A percentile compares a stretch with the other conserved stretches of the same genome.
Evolutionary conservation across 768 basidiomycete species (phyloP).

Genomic region (Xanthoconium stramineum): DNA sequence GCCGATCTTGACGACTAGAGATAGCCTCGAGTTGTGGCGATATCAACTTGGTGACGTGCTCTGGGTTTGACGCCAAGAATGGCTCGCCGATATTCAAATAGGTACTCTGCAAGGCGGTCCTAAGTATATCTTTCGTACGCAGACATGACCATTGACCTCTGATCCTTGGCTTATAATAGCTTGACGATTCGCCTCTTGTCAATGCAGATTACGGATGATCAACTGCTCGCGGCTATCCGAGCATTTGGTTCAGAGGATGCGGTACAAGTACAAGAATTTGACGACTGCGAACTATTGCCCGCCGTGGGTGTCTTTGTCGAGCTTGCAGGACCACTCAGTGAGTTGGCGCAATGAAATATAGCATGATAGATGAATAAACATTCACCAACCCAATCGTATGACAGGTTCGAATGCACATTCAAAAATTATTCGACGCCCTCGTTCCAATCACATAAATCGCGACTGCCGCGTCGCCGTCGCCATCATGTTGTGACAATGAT

Average conservation of each 20-base stretch:
- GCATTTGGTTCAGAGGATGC: neutral
- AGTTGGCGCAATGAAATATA: neutral
- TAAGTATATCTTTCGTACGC: constrained; percentile 2
- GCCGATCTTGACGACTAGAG: constrained; percentile 16
- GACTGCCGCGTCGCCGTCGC: too few relatives aligned
- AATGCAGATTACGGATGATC: constrained; percentile 4
- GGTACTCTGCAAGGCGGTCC: constrained; percentile 13
- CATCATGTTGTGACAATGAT: too few relatives aligned
- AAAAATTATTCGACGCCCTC: constrained; percentile 10
- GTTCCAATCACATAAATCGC: too few relatives aligned
- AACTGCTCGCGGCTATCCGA: constrained; percentile 7
- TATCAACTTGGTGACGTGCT: constrained; percentile 21
- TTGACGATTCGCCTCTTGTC: constrained; percentile 5
- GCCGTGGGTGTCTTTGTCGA: constrained; percentile 18
- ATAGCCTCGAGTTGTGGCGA: constrained; percentile 25
- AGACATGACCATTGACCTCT: neutral
- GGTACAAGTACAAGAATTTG: constrained; percentile 14
- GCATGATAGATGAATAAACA: neutral
- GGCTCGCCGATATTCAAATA: constrained; percentile 9
- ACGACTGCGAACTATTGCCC: constrained; percentile 1
- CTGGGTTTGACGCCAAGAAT: constrained; percentile 11
- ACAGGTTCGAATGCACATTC: constrained; percentile 3
- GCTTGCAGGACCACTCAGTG: constrained; percentile 6
- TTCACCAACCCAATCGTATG: neutral
- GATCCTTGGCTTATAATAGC: neutral